Evolutionary conservation across 805 yeast genomes (phyloP), one percentile per base, ranked within the genome.

Genomic region (Pichia kluyveri): DNA sequence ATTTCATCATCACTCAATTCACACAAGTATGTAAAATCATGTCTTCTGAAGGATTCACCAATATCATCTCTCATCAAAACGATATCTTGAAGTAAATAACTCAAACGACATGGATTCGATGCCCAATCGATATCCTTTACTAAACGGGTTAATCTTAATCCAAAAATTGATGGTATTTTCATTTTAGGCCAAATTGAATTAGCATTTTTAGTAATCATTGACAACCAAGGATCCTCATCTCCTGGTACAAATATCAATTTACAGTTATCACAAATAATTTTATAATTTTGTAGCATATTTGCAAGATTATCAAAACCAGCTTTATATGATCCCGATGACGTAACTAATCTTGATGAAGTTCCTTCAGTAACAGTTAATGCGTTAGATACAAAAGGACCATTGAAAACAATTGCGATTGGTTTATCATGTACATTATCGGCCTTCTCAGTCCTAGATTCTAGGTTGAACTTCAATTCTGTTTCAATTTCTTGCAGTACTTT

Each of bases 181-280:
- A 71, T 68, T 57, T 83, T 85, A 0, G 99, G 99, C 81, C 87
- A 81, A 9, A 73, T 53, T 0, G 77, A 65, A 41, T 72, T 63
- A 0, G 81, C 70, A 5, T 91, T 89, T 44, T 82, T 71, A 1
- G 85, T 74, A 43, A 75, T 76, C 47, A 82, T 70, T 1, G 93
- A 77, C 36, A 82, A 81, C 97, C 98, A 93, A 0, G 96, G 96
- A 65, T 93, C 99, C 55, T 87, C 85, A 40, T 79, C 78, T 1
- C 99, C 98, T 0, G 98, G 97, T 1, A 91, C 69, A 50, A 93
- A 77, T 1, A 88, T 67, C 30, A 93, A 63, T 45, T 83, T 80
- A 30, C 84, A 72, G 8, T 67, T 60, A 8, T 67, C 59, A 14
- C 80, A 67, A 8, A 88, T 64, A 5, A 62, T 60, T 0, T 87